A percentile compares a stretch with the other conserved stretches of the same genome.
phyloP scores from a whole-genome alignment of 2,329 filamentous ascomycete genomes.

The Colletotrichum destructivum region DNA sequence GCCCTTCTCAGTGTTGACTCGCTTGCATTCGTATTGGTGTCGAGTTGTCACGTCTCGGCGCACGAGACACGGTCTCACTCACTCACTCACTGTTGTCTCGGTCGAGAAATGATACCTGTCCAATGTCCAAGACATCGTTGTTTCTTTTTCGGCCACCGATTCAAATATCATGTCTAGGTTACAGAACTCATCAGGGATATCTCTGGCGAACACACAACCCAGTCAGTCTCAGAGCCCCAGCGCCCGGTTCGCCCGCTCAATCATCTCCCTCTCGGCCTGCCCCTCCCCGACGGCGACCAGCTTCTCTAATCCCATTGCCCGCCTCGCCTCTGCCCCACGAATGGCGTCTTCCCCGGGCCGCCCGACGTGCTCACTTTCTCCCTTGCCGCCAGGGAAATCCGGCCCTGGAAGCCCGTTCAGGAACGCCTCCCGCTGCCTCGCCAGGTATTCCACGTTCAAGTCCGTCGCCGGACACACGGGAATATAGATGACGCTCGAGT shows the following conservation, averaged over 20 bases:
- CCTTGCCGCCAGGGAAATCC: slow-evolving; percentile 81
- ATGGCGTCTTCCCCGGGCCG: slow-evolving; percentile 59
- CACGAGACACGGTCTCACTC: no score
- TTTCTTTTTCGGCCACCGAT: background rate
- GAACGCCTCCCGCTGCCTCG: slow-evolving; percentile 80
- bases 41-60: no score
- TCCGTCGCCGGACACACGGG: slow-evolving; percentile 87
- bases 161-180: background rate
- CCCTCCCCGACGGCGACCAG: slow-evolving; percentile 48
- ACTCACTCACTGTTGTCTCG: no score
- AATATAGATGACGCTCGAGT: slow-evolving; percentile 92
- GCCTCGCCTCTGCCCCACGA: slow-evolving; percentile 53
- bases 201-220: background rate
- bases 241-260: slow-evolving; percentile 60
- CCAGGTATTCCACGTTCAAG: slow-evolving; percentile 79
- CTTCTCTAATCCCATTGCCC: slow-evolving; percentile 62
- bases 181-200: no score
- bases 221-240: slow-evolving; percentile 53
- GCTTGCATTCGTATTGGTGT: no score
- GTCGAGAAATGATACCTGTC: no score
- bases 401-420: slow-evolving; percentile 76
- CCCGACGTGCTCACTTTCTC: slow-evolving; percentile 71
- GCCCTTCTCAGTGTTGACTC: no score
- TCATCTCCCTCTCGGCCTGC: slow-evolving; percentile 54
- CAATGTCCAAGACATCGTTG: background rate